Conservation (phyloP, 306 rosid genomes). For the Citrullus colocynthis region DNA sequence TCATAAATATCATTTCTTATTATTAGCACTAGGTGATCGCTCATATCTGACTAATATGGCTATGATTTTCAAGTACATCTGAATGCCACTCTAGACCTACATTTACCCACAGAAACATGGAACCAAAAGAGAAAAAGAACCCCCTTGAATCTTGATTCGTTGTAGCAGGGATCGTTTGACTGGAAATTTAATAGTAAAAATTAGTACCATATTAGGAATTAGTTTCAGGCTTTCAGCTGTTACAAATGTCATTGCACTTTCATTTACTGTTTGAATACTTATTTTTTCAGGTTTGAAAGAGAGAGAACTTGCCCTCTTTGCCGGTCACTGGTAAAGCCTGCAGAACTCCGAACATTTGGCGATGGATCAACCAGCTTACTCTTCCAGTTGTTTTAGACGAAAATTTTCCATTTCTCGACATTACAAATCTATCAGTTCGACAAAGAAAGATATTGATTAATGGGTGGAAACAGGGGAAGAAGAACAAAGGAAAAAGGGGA, state of each 20-base stretch:
- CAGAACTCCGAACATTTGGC: slow-evolving; percentile 60
- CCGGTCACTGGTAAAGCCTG: slow-evolving; percentile 66
- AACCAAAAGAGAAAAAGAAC: neutral
- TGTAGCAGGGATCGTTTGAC: neutral
- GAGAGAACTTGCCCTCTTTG: slow-evolving; percentile 89
- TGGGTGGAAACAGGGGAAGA: neutral
- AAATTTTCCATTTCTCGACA: neutral
- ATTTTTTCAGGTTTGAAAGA: slow-evolving; percentile 76
- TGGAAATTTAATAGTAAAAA: neutral
- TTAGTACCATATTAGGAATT: neutral
- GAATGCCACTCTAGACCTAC: neutral
- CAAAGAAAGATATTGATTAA: neutral
- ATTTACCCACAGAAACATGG: neutral
- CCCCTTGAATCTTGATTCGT: neutral
- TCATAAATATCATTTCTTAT: neutral
- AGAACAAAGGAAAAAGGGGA: neutral
- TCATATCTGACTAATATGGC: neutral
- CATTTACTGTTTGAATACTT: neutral
- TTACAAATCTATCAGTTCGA: neutral
- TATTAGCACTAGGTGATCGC: neutral
- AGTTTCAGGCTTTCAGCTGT: neutral
- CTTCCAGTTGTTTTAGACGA: slow-evolving; percentile 44
- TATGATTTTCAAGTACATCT: neutral
- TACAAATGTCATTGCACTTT: neutral
- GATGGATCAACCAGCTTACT: slow-evolving; percentile 85